Conservation (phyloP, 257 asterid genomes). For the Oldenlandia corymbosa region DNA sequence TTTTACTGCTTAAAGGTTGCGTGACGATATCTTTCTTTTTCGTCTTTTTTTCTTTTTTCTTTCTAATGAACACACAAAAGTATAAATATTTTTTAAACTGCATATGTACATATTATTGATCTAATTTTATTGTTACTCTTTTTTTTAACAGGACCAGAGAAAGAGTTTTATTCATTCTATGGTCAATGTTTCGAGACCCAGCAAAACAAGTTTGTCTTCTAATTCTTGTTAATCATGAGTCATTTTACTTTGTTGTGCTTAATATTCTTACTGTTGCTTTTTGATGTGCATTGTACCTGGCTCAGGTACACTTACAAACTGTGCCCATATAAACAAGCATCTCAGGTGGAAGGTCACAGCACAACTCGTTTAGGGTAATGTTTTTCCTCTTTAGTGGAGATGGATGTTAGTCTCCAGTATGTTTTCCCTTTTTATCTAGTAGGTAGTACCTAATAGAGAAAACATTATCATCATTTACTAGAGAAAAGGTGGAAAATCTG, state of each 20-base stretch:
- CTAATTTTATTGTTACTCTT: constrained; percentile 30
- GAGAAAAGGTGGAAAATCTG: too few relatives aligned
- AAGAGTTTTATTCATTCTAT: constrained; percentile 85
- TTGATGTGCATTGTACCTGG: constrained; percentile 14
- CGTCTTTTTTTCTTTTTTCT: too few relatives aligned
- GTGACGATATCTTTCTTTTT: too few relatives aligned
- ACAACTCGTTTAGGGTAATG: constrained; percentile 88
- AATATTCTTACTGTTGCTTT: constrained; percentile 18
- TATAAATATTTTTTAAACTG: background rate
- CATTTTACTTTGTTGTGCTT: constrained; percentile 3
- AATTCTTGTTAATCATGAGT: constrained; percentile 17
- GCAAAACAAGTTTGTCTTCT: constrained; percentile 67
- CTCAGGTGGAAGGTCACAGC: constrained; percentile 90
- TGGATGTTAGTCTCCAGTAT: background rate
- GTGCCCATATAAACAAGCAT: constrained; percentile 90
- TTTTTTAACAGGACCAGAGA: constrained; percentile 96
- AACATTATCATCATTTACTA: too few relatives aligned
- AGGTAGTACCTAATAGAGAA: too few relatives aligned
- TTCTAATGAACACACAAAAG: constrained; percentile 1
- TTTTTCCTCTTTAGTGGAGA: constrained; percentile 16
- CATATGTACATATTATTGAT: constrained; percentile 18
- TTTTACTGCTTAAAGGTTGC: constrained; percentile 15
- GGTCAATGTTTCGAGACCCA: constrained; percentile 91
- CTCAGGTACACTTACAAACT: constrained; percentile 84
- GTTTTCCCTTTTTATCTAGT: background rate